phyloP scores from a whole-genome alignment of 768 basidiomycete genomes.

The Suillus cothurnatus region DNA sequence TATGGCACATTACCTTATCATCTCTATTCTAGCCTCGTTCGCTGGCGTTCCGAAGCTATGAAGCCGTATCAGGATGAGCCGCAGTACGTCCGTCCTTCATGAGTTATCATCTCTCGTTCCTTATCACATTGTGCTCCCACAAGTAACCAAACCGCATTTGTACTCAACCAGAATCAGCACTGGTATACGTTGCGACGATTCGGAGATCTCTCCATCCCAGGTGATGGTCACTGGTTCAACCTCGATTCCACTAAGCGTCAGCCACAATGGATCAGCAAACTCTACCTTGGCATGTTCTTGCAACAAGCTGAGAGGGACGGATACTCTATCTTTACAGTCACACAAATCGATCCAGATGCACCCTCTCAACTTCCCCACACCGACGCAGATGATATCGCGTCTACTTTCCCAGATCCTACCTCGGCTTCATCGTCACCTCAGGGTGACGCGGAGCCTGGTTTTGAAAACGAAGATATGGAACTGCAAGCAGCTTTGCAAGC shows the following conservation, averaged over 20 bases:
- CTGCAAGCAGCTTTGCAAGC: slow-evolving; percentile 88
- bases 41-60: slow-evolving; percentile 88
- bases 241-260: slow-evolving; percentile 70
- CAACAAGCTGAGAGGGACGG: slow-evolving; percentile 87
- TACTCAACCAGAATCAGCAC: slow-evolving; percentile 83
- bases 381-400: slow-evolving; percentile 72
- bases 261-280: slow-evolving; percentile 84
- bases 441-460: slow-evolving; percentile 29
- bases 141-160: slow-evolving; percentile 84
- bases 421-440: slow-evolving; percentile 27
- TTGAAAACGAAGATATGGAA: slow-evolving; percentile 86
- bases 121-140: slow-evolving; percentile 11
- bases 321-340: slow-evolving; percentile 80
- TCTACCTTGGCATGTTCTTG: slow-evolving; percentile 83
- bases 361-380: slow-evolving; percentile 60
- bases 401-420: slow-evolving; percentile 59
- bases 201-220: slow-evolving; percentile 49
- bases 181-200: slow-evolving; percentile 91
- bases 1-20: slow-evolving; percentile 12
- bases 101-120: slow-evolving; percentile 3
- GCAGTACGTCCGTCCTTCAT: slow-evolving; percentile 56
- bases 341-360: slow-evolving; percentile 57
- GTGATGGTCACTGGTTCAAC: slow-evolving; percentile 83
- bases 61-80: slow-evolving; percentile 72
- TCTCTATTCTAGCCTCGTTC: slow-evolving; percentile 56